Conservation (phyloP, 371 early-diverging fungal genomes). For the Mortierella sp. region DNA sequence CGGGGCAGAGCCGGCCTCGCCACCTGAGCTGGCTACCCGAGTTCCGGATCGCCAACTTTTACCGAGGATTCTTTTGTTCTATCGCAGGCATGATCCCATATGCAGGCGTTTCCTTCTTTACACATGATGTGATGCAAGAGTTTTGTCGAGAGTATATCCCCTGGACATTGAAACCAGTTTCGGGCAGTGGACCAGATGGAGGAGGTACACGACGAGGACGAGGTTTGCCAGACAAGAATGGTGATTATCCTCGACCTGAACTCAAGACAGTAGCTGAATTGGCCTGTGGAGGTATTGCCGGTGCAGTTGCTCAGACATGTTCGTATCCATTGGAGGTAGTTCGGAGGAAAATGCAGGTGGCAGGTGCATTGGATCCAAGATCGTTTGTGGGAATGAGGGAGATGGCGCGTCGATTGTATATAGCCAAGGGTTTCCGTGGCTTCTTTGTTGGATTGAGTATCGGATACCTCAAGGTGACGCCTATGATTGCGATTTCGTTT, state of each 20-base stretch:
- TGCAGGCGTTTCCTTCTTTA: conserved; percentile 92
- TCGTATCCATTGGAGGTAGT: conserved; percentile 94
- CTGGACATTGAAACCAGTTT: conserved; percentile 47
- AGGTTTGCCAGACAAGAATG: conserved; percentile 33
- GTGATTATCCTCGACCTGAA: conserved; percentile 40
- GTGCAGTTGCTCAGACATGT: conserved; percentile 84
- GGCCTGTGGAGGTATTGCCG: conserved; percentile 84
- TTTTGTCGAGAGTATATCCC: conserved; percentile 62
- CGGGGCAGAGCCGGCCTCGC: conserved; percentile 38
- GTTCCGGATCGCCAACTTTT: conserved; percentile 76
- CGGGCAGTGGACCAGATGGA: not conserved
- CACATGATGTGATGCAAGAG: conserved; percentile 72
- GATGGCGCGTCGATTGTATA: conserved; percentile 70
- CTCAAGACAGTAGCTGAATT: conserved; percentile 70
- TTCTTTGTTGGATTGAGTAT: conserved; percentile 94
- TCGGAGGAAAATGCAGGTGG: conserved; percentile 92
- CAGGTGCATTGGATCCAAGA: conserved; percentile 66
- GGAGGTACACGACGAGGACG: not conserved
- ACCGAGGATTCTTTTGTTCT: conserved; percentile 91
- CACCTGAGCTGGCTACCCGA: conserved; percentile 21
- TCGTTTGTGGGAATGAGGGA: conserved; percentile 64
- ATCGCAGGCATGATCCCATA: conserved; percentile 97
- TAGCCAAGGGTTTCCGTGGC: conserved; percentile 76
- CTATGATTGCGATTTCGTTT: conserved; percentile 91
- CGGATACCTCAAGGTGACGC: conserved; percentile 92